Base-by-base conservation (phyloP, 1,284 basidiomycete genomes). In the Trametes sp. region DNA sequence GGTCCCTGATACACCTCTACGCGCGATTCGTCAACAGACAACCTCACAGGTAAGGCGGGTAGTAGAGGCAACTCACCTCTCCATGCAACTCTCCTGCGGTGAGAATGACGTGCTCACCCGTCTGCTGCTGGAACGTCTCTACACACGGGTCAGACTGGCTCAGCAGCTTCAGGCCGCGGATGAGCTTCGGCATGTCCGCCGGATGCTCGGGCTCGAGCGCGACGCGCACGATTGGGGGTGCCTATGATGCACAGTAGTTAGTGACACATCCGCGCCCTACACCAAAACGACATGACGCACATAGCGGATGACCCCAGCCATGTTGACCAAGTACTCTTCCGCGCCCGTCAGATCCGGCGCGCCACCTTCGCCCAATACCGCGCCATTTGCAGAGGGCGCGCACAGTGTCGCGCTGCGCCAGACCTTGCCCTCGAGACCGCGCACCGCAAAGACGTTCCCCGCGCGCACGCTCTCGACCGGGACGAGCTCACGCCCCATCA, bases 111-210 rank as follows among this genome's bases (percentile, higher is more conserved):
- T 98, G 94, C 77, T 99, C 98, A 44, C 98, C 98, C 0, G 96
- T 98, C 71, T 95, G 89, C 77, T 99, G 97, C 65, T 98, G 94
- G 74, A 98, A 93, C 0, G 94, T 96, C 76, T 99, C 95, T 19
- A 98, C 97, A 70, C 96, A 99, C 1, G 98, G 97, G 78, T 99
- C 98, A 5, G 96, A 92, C 76, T 98, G 96, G 72, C 93, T 94
- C 31, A 99, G 87, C 33, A 99, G 81, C 70, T 92, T 93, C 56
- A 99, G 80, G 0, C 98, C 98, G 55, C 86, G 86, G 36, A 98
- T 85, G 19, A 99, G 84, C 74, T 95, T 96, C 1, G 90, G 91
- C 88, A 99, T 93, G 74, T 99, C 95, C n/a, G 88, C 92, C 11
- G 97, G 94, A 55, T 88, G 85, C 36, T 82, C 83, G 0, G 98